Percentiles rank a stretch among this genome's conserved stretches.
These are phyloP conservation scores for Rhododendron griersonianum DNA, from an alignment of 148 eudicot genomes.

Conservation along the genomic window DNA sequence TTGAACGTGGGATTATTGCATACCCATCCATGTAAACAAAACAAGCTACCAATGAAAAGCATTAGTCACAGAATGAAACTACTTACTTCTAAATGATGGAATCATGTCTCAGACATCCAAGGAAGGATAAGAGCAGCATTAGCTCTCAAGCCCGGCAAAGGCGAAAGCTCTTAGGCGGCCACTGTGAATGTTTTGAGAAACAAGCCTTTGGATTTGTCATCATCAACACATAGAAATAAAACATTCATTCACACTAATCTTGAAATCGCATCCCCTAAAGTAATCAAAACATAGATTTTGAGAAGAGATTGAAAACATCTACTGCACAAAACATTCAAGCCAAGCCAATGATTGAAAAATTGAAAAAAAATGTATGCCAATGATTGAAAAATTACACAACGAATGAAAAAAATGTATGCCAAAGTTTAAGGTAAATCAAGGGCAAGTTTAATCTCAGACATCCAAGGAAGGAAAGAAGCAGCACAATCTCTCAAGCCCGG, in stretches of 20 bases:
- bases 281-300: too few species aligned
- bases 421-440: too few species aligned
- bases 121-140: background rate
- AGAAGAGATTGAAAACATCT: too few species aligned
- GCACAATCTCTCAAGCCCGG: background rate
- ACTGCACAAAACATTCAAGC: too few species aligned
- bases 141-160: background rate
- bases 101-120: background rate
- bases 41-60: background rate
- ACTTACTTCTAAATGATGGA: background rate
- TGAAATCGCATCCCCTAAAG: background rate
- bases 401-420: too few species aligned
- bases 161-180: background rate
- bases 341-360: too few species aligned
- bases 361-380: too few species aligned
- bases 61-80: background rate
- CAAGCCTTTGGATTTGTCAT: slow-evolving; percentile 29
- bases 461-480: background rate
- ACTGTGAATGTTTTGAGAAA: slow-evolving; percentile 25
- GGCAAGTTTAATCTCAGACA: background rate
- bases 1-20: background rate
- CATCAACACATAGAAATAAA: slow-evolving; percentile 21
- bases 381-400: too few species aligned
- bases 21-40: background rate
- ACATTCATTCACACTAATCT: background rate